Conservation (phyloP, 2,329 filamentous ascomycete genomes). For the Pseudogymnoascus sp. region DNA sequence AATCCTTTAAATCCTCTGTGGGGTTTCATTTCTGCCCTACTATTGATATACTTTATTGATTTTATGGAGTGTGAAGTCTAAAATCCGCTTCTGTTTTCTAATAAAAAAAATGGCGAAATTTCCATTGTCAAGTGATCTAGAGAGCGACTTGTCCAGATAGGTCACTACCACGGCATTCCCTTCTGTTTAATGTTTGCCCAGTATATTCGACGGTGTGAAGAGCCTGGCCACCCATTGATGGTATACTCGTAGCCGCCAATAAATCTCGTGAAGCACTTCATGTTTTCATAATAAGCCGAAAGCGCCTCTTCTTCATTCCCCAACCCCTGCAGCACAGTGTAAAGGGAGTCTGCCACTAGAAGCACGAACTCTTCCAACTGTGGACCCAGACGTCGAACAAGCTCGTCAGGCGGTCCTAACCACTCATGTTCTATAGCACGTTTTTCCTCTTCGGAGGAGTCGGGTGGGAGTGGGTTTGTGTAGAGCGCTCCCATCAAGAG, state of each 20-base stretch:
- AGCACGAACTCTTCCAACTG: not conserved
- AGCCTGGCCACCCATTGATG: not conserved
- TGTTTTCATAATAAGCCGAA: not conserved
- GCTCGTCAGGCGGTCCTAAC: not conserved
- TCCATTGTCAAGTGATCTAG: not conserved
- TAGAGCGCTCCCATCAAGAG: not conserved
- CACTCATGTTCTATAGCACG: not conserved
- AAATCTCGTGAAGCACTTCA: not conserved
- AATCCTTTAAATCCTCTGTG: not conserved
- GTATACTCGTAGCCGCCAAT: not conserved
- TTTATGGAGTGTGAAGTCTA: not conserved
- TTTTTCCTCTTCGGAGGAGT: not conserved
- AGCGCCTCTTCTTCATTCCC: not conserved
- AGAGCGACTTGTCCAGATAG: not conserved
- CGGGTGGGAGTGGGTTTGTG: not conserved
- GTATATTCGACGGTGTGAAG: not conserved
- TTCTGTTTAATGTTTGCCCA: too few species aligned
- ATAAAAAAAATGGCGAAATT: not conserved
- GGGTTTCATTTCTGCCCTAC: not conserved
- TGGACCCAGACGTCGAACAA: not conserved
- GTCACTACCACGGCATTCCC: too few species aligned
- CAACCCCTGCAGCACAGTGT: not conserved
- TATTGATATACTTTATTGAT: not conserved
- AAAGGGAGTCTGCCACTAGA: not conserved
- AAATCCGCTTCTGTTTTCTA: not conserved